phyloP scores from a whole-genome alignment of 352 stramenopile species.

The Globisporangium irregulare region DNA sequence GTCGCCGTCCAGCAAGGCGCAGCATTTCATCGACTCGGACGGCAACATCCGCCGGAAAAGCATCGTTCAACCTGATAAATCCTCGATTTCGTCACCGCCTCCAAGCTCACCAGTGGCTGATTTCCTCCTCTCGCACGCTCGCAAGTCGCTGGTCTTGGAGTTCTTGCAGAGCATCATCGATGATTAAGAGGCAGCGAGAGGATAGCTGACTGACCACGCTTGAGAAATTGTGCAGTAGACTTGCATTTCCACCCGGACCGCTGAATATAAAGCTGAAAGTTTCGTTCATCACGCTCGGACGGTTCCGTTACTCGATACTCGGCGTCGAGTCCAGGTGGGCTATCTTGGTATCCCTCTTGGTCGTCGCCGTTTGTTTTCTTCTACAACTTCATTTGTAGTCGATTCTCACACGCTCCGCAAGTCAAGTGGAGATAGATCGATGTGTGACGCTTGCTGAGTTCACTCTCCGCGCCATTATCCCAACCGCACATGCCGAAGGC shows the following conservation, averaged over 20 bases:
- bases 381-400: not conserved
- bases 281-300: not conserved
- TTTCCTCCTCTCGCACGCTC: not conserved
- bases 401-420: not conserved
- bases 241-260: not conserved
- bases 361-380: not conserved
- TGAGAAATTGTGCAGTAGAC: not conserved
- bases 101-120: not conserved
- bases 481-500: slow-evolving; percentile 2
- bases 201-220: not conserved
- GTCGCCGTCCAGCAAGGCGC: slow-evolving; percentile 26
- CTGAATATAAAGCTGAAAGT: slow-evolving; percentile 11
- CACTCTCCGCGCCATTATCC: not conserved
- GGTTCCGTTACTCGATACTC: slow-evolving; percentile 7
- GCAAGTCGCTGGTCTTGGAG: slow-evolving; percentile 26
- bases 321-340: not conserved
- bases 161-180: slow-evolving; percentile 32
- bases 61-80: not conserved
- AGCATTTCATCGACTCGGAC: slow-evolving; percentile 30
- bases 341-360: slow-evolving; percentile 7
- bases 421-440: not conserved
- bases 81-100: not conserved
- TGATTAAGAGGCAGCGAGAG: slow-evolving; percentile 11
- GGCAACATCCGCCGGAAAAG: slow-evolving; percentile 36
- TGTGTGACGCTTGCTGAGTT: not conserved